Evolutionary conservation across 169 alveolate genomes (phyloP).

Genomic region (Sarcocystis neurona): DNA sequence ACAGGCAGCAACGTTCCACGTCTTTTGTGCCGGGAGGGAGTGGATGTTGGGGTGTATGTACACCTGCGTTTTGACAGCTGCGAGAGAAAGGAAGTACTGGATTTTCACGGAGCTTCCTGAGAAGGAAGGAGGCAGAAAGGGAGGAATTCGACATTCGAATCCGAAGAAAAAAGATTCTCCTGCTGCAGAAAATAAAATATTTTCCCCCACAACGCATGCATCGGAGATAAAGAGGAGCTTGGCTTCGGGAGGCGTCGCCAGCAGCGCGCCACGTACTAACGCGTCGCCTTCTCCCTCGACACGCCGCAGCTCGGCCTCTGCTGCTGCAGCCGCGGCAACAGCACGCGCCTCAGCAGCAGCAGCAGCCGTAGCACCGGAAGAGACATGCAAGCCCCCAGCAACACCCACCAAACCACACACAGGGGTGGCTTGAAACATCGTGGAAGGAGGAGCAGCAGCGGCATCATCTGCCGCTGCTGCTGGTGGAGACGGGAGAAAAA

Average conservation of each 20-base stretch:
- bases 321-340: background rate
- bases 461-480: too few relatives aligned
- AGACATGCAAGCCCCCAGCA: too few relatives aligned
- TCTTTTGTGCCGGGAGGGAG: too few relatives aligned
- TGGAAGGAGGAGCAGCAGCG: too few relatives aligned
- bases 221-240: slow-evolving; percentile 30
- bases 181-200: background rate
- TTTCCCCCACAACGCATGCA: background rate
- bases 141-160: background rate
- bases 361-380: background rate
- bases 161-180: background rate
- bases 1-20: too few relatives aligned
- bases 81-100: background rate
- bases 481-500: too few relatives aligned
- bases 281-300: background rate
- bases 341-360: background rate
- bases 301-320: background rate
- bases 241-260: background rate
- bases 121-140: slow-evolving; percentile 28
- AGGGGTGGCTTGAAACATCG: too few relatives aligned
- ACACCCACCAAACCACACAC: too few relatives aligned
- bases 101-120: background rate
- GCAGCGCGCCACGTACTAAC: background rate
- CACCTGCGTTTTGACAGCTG: background rate
- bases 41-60: too few relatives aligned